Conservation (phyloP, 2,329 filamentous ascomycete genomes). For the Scorias spongiosa region DNA sequence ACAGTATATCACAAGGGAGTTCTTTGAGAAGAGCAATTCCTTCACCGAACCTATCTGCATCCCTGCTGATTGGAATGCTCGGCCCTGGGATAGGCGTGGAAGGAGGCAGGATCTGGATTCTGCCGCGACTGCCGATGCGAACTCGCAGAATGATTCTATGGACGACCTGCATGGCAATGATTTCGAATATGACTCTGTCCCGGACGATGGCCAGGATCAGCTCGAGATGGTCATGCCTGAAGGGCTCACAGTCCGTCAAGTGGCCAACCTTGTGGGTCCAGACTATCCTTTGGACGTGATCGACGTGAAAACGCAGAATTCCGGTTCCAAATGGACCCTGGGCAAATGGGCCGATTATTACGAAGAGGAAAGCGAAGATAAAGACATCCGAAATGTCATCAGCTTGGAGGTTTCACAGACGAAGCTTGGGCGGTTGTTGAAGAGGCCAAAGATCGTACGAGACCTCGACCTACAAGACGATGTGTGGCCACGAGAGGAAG, state of each 20-base stretch:
- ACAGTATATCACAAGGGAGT: constrained; percentile 47
- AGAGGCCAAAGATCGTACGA: constrained; percentile 48
- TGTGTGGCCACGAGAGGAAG: constrained; percentile 39
- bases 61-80: constrained; percentile 44
- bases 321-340: constrained; percentile 50
- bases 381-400: constrained; percentile 53
- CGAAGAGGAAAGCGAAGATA: constrained; percentile 44
- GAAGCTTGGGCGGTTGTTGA: constrained; percentile 44
- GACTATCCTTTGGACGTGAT: constrained; percentile 51
- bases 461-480: constrained; percentile 44
- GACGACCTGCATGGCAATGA: constrained; percentile 19
- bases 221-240: constrained; percentile 54
- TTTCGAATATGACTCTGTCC: constrained; percentile 33
- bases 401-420: constrained; percentile 53
- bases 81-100: constrained; percentile 23
- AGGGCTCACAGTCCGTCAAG: constrained; percentile 46
- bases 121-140: constrained; percentile 13
- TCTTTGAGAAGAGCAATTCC: constrained; percentile 46
- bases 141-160: constrained; percentile 5
- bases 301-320: constrained; percentile 54
- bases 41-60: constrained; percentile 54
- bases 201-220: constrained; percentile 48
- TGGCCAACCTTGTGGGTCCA: constrained; percentile 48
- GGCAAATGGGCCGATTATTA: constrained; percentile 53
- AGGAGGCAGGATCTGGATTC: constrained; percentile 1